These are phyloP conservation scores for Penicillium sclerotigenum DNA, from an alignment of 2,329 filamentous ascomycete species.

Conservation along the genomic window DNA sequence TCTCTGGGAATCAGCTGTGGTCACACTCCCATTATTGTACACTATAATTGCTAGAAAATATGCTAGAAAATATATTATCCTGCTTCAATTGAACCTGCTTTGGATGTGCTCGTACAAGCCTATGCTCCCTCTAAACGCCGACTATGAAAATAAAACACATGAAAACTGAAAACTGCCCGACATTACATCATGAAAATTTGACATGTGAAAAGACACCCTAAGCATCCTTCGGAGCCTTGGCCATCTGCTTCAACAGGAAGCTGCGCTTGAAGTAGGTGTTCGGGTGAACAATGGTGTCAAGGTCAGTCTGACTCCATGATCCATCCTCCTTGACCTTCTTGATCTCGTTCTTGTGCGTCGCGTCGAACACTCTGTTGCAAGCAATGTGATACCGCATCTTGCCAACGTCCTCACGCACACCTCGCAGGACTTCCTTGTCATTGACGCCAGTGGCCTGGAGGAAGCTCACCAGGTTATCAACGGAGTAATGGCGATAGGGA, in stretches of 20 bases:
- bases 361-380: slow-evolving; percentile 93
- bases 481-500: slow-evolving; percentile 86
- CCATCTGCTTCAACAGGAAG: slow-evolving; percentile 80
- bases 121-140: slow-evolving; percentile 13
- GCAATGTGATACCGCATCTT: slow-evolving; percentile 90
- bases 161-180: slow-evolving; percentile 12
- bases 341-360: slow-evolving; percentile 74
- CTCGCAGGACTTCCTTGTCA: slow-evolving; percentile 73
- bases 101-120: neutral
- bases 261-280: slow-evolving; percentile 98
- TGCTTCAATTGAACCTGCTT: neutral
- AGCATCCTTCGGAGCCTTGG: slow-evolving; percentile 51
- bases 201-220: slow-evolving; percentile 12
- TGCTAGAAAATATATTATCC: neutral
- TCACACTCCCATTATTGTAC: slow-evolving; percentile 45
- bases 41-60: neutral
- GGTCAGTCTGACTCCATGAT: slow-evolving; percentile 67
- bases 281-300: slow-evolving; percentile 94
- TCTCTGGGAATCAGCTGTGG: slow-evolving; percentile 71
- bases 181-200: slow-evolving; percentile 50
- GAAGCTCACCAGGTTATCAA: slow-evolving; percentile 77
- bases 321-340: slow-evolving; percentile 72
- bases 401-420: slow-evolving; percentile 83
- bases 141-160: neutral
- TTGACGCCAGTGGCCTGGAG: slow-evolving; percentile 75